Conservation (phyloP, 1,284 basidiomycete species). For the Melanopsichium pennsylvanicum region DNA sequence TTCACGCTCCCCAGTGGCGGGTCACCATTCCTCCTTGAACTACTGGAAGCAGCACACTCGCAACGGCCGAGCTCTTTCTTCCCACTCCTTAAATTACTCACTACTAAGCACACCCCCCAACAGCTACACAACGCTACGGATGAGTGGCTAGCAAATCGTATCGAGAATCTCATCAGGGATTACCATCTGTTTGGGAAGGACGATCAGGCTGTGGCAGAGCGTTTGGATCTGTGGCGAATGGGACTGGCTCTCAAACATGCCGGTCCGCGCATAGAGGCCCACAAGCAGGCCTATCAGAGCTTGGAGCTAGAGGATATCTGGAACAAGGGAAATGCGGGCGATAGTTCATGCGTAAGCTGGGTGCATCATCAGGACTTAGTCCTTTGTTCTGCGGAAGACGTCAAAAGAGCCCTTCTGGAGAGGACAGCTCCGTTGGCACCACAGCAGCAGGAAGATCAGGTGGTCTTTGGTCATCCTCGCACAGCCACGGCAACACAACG, state of each 20-base stretch:
- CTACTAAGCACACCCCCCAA: conserved; percentile 2
- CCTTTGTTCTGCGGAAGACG: conserved; percentile 44
- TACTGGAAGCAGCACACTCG: conserved; percentile 73
- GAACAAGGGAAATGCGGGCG: conserved; percentile 66
- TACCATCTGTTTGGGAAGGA: conserved; percentile 9
- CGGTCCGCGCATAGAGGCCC: conserved; percentile 53
- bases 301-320: conserved; percentile 19
- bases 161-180: conserved; percentile 11
- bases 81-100: conserved; percentile 36
- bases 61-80: conserved; percentile 49
- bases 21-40: conserved; percentile 73
- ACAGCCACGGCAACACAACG: background rate
- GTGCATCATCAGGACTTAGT: conserved; percentile 37
- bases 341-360: conserved; percentile 49
- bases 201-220: background rate
- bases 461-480: conserved; percentile 57
- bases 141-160: conserved; percentile 10
- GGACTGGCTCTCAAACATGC: conserved; percentile 51
- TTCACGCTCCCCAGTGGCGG: conserved; percentile 70
- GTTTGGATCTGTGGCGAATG: conserved; percentile 47
- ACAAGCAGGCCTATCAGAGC: conserved; percentile 53
- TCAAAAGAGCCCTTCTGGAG: conserved; percentile 21
- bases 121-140: conserved; percentile 19
- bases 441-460: background rate
- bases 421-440: background rate